Evolutionary conservation across 2,329 filamentous ascomycete genomes (phyloP).

Genomic region (Trichoderma sp.): DNA sequence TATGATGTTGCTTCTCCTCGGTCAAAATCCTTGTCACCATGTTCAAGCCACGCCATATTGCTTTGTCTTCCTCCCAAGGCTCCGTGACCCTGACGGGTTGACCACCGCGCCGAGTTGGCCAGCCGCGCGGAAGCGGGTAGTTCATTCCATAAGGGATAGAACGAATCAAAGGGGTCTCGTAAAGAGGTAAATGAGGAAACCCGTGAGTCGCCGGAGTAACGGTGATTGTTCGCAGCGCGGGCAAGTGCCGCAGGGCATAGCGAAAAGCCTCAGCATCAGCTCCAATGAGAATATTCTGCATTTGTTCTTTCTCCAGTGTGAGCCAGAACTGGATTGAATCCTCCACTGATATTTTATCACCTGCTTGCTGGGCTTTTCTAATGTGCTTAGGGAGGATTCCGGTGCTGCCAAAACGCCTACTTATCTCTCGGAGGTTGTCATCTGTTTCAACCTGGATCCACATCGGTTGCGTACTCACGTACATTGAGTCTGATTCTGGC

Average conservation of each 20-base stretch:
- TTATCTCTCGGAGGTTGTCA: background rate
- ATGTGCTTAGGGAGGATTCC: background rate
- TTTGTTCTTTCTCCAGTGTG: slow-evolving; percentile 39
- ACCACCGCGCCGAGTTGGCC: slow-evolving; percentile 3
- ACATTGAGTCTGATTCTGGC: background rate
- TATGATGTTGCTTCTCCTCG: slow-evolving; percentile 30
- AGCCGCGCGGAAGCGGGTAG: slow-evolving; percentile 43
- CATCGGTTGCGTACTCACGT: background rate
- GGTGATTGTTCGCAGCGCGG: slow-evolving; percentile 42
- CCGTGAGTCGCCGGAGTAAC: slow-evolving; percentile 48
- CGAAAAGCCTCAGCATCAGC: slow-evolving; percentile 41
- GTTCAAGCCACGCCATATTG: slow-evolving; percentile 41
- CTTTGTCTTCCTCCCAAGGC: slow-evolving; percentile 27
- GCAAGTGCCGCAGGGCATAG: slow-evolving; percentile 42
- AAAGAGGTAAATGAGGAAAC: slow-evolving; percentile 41
- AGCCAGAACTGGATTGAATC: slow-evolving; percentile 38
- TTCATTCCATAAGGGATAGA: slow-evolving; percentile 45
- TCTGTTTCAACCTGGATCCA: background rate
- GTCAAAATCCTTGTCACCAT: slow-evolving; percentile 32
- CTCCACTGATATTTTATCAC: background rate
- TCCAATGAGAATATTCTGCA: slow-evolving; percentile 29
- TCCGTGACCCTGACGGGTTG: background rate
- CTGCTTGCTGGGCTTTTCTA: background rate
- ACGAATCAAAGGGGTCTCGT: slow-evolving; percentile 49
- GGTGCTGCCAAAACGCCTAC: background rate